Conservation (phyloP, 768 basidiomycete genomes). For the Lyophyllum decastes region DNA sequence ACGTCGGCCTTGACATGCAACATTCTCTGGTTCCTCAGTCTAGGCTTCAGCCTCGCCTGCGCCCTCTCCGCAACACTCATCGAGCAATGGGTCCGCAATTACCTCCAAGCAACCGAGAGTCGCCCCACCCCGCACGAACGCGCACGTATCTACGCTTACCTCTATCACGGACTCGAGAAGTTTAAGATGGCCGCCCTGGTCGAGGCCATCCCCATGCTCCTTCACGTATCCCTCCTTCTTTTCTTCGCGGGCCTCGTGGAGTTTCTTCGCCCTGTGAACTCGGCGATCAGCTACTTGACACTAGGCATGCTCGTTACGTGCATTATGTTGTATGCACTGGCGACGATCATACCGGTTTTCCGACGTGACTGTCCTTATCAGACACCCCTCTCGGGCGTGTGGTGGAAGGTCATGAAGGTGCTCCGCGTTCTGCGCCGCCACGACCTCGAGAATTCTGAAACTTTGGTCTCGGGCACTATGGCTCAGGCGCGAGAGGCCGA, state of each 20-base stretch:
- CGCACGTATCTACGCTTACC: constrained; percentile 42
- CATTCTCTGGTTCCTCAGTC: constrained; percentile 45
- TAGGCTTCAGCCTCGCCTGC: constrained; percentile 40
- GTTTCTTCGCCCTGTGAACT: constrained; percentile 41
- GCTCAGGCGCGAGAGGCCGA: constrained; percentile 32
- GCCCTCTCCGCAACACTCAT: constrained; percentile 47
- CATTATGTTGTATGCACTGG: constrained; percentile 27
- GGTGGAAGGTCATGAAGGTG: constrained; percentile 29
- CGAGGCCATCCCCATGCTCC: constrained; percentile 42
- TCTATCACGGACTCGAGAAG: constrained; percentile 36
- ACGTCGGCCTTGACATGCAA: constrained; percentile 39
- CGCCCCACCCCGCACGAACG: constrained; percentile 36
- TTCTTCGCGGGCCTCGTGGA: constrained; percentile 51
- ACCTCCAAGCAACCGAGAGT: constrained; percentile 34
- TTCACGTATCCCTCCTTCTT: constrained; percentile 49
- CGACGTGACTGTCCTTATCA: constrained; percentile 35
- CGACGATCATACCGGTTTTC: constrained; percentile 34
- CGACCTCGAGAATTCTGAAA: constrained; percentile 18
- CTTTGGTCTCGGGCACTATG: constrained; percentile 22
- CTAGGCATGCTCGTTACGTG: constrained; percentile 30
- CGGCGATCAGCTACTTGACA: constrained; percentile 31
- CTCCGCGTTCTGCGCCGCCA: constrained; percentile 25
- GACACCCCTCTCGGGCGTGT: constrained; percentile 34
- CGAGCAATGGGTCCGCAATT: constrained; percentile 50
- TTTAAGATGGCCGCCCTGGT: constrained; percentile 41